phyloP scores from a whole-genome alignment of 169 alveolate species.

The Plasmodium coatneyi region DNA sequence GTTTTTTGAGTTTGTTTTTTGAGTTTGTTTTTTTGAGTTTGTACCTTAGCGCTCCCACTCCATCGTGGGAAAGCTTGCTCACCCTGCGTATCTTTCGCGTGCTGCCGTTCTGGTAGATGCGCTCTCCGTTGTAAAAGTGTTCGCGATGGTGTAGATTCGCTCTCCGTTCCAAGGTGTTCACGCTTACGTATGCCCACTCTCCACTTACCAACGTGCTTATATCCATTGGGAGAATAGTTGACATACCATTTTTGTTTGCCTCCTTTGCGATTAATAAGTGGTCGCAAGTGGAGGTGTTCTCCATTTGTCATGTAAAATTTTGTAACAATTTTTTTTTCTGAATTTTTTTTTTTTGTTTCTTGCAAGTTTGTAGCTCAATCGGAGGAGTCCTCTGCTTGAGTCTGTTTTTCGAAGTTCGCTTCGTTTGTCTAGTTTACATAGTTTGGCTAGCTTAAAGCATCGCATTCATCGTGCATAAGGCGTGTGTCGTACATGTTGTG shows the following conservation, averaged over 20 bases:
- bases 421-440: background rate
- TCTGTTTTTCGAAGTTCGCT: background rate
- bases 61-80: background rate
- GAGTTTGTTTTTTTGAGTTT: too few relatives aligned
- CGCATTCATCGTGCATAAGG: background rate
- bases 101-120: background rate
- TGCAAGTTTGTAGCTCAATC: background rate
- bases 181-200: background rate
- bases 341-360: background rate
- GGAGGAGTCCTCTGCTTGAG: background rate
- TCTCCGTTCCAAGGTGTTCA: background rate
- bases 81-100: background rate
- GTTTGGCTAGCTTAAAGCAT: background rate
- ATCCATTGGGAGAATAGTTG: background rate
- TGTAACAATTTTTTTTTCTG: background rate
- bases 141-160: background rate
- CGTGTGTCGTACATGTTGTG: background rate
- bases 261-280: background rate
- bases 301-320: background rate
- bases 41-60: background rate
- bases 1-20: too few relatives aligned
- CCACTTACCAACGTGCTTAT: background rate
- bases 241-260: background rate
- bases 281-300: background rate
- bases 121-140: background rate